Percentiles rank a stretch among this genome's conserved stretches.
Evolutionary conservation across 495 filamentous ascomycete species (phyloP).

Genomic region (Hypoxylon subgilvum): DNA sequence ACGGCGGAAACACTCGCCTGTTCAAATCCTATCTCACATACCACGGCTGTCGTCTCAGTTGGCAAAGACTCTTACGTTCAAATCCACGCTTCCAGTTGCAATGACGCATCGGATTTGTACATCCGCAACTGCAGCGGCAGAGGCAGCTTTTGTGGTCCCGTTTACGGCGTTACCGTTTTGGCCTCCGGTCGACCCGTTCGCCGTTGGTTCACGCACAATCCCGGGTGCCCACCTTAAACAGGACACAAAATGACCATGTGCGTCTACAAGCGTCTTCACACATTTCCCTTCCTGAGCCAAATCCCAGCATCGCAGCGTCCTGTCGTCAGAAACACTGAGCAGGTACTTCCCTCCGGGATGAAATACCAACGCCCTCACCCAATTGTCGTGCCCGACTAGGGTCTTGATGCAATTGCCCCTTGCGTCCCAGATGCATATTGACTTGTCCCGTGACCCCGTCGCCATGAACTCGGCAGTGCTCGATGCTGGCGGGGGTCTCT

Average conservation of each 20-base stretch:
- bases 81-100: conserved; percentile 67
- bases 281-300: conserved; percentile 87
- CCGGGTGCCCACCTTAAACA: conserved; percentile 92
- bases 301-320: conserved; percentile 95
- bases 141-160: conserved; percentile 49
- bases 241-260: conserved; percentile 85
- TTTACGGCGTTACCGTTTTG: conserved; percentile 45
- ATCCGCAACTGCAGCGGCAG: conserved; percentile 44
- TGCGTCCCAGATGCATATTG: conserved; percentile 87
- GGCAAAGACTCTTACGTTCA: conserved; percentile 67
- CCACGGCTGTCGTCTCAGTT: conserved; percentile 42
- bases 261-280: conserved; percentile 80
- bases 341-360: conserved; percentile 95
- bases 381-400: conserved; percentile 91
- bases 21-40: conserved; percentile 2
- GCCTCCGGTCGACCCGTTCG: conserved; percentile 56
- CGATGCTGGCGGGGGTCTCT: conserved; percentile 75
- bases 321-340: conserved; percentile 84
- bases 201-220: conserved; percentile 62
- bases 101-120: conserved; percentile 66
- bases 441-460: conserved; percentile 89
- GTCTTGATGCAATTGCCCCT: conserved; percentile 88
- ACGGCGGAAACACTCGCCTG: not conserved
- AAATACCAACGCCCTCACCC: conserved; percentile 86
- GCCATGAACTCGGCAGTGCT: conserved; percentile 88